Percentiles rank a stretch among this genome's conserved stretches.
Conservation (phyloP, 2,329 filamentous ascomycete genomes). For the Alternaria tenuissima region DNA sequence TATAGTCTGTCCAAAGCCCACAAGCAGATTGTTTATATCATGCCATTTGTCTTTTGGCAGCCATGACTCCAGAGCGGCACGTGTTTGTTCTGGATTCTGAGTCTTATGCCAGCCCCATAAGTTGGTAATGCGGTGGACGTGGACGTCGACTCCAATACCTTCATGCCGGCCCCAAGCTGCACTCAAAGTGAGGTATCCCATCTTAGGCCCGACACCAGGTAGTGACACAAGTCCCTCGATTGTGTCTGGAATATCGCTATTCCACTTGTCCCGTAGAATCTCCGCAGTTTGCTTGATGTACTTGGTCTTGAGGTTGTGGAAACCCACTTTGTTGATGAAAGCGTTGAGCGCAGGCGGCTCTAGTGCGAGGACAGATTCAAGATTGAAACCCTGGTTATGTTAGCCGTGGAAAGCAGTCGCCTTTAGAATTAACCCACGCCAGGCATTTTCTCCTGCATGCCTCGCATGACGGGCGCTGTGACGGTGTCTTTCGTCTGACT, state of each 20-base stretch:
- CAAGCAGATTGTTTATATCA: slow-evolving; percentile 89
- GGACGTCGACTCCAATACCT: slow-evolving; percentile 92
- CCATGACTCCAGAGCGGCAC: slow-evolving; percentile 79
- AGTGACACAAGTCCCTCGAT: slow-evolving; percentile 78
- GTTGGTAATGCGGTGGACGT: slow-evolving; percentile 94
- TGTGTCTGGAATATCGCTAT: slow-evolving; percentile 80
- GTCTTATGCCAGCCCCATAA: slow-evolving; percentile 92
- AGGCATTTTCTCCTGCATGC: slow-evolving; percentile 76
- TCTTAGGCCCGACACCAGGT: slow-evolving; percentile 91
- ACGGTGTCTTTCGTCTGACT: slow-evolving; percentile 94
- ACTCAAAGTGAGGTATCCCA: slow-evolving; percentile 88
- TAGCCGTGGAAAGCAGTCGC: background rate
- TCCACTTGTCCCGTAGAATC: slow-evolving; percentile 74
- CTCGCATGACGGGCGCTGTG: slow-evolving; percentile 82
- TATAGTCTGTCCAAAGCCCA: slow-evolving; percentile 86
- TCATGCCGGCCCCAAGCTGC: slow-evolving; percentile 74
- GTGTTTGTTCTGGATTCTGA: slow-evolving; percentile 81
- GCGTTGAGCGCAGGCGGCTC: slow-evolving; percentile 72
- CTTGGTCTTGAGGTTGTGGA: slow-evolving; percentile 94
- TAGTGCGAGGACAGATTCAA: slow-evolving; percentile 79
- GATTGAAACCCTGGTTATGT: slow-evolving; percentile 63
- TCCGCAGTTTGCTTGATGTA: slow-evolving; percentile 78
- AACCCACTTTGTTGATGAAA: slow-evolving; percentile 84
- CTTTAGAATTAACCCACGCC: slow-evolving; percentile 43
- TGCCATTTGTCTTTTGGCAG: slow-evolving; percentile 85